A percentile compares a stretch with the other conserved stretches of the same genome.
phyloP scores from a whole-genome alignment of 2,329 filamentous ascomycete species.

The Aspergillus sp. region DNA sequence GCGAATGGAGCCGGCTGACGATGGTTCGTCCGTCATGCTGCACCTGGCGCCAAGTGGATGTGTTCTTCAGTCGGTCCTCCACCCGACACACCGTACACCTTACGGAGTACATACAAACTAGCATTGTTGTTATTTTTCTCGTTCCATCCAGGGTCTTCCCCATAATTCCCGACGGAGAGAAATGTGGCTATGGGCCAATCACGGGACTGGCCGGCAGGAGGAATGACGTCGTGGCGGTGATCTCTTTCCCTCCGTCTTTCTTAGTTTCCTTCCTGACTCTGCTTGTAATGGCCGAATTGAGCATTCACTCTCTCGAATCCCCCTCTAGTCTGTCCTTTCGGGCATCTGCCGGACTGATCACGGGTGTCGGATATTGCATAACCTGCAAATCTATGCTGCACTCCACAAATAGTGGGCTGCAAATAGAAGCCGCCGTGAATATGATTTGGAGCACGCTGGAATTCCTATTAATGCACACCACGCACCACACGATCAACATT shows the following conservation, averaged over 20 bases:
- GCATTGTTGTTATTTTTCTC: too few species aligned
- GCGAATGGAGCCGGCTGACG: background rate
- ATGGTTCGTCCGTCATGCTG: constrained; percentile 15
- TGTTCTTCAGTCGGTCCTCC: background rate
- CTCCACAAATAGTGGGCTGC: background rate
- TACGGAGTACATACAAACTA: too few species aligned
- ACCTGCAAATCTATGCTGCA: background rate
- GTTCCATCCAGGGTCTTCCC: background rate
- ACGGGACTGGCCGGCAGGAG: background rate
- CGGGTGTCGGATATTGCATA: background rate
- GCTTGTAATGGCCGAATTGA: too few species aligned
- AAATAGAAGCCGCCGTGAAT: background rate
- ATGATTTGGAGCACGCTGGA: background rate
- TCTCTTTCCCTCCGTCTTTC: background rate
- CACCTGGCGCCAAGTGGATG: background rate
- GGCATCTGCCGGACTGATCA: background rate
- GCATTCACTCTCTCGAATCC: background rate
- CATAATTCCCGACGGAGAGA: background rate
- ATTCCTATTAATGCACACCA: background rate
- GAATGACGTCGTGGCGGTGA: background rate
- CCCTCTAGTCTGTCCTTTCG: background rate
- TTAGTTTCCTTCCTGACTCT: too few species aligned
- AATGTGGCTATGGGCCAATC: background rate
- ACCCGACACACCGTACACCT: too few species aligned
- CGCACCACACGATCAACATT: background rate